Evolutionary conservation across 441 rosid genomes (phyloP), one percentile per base, ranked within the genome.

Genomic region (Raphanus hybrid): DNA sequence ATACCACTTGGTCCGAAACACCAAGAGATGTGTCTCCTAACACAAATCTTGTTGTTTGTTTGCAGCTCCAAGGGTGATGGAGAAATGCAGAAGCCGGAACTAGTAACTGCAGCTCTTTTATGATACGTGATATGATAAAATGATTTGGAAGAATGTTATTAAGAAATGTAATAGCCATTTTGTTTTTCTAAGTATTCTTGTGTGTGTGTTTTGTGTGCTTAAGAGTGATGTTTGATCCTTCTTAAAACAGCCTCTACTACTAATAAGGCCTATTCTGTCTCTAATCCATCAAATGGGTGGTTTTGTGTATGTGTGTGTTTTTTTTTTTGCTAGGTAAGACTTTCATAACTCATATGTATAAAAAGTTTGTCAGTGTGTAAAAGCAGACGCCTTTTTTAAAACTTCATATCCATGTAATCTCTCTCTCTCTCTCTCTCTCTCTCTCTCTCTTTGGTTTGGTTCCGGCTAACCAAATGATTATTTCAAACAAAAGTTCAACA

Each of bases 21-120:
- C 37, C 12, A 29, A 32, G 16, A 64, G 15, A 64, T 9, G 32
- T 50, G 26, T 23, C 26, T 8, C 55, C 59, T 70, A 18, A 66
- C 76, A 67, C 23, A 67, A 6, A 20, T 78, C 45, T 8, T 62
- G 11, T 8, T 62, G 11, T 68, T 60, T 52, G 54, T 14, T 80
- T 74, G 69, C 89, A 92, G 97, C 97, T 55, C 97, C 97, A 48
- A 87, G 87, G 80, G 87, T 89, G 62, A 86, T 82, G 89, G 97
- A 90, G 85, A 92, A 92, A 78, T 78, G 92, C 84, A 87, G 82
- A 74, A 86, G 72, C 76, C 82, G 80, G 8, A 77, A 75, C 83
- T 87, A 83, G 81, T 41, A 75, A 67, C 2, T 37, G 58, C 39
- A 0, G 55, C 37, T 23, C 26, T 34, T 8, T 11, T 9, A 61